Evolutionary conservation across 2,329 filamentous ascomycete species (phyloP).

Genomic region (Exophiala phaeomuriformis): DNA sequence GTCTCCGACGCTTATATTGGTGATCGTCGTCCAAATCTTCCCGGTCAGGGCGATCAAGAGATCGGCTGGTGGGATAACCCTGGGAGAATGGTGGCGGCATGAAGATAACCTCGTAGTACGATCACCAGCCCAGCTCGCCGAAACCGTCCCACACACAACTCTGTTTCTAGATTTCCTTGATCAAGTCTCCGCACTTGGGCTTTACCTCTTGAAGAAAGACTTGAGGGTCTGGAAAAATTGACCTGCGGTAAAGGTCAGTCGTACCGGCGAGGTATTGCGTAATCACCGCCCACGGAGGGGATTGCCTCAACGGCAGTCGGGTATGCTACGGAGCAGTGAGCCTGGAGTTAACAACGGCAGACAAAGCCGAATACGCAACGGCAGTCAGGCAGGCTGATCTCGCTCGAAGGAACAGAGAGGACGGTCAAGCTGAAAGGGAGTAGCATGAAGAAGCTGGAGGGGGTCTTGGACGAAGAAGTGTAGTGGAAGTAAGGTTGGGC

Average conservation of each 20-base stretch:
- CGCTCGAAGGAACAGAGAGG: background rate
- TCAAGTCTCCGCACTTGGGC: background rate
- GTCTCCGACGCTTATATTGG: slow-evolving; percentile 18
- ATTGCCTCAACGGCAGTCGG: background rate
- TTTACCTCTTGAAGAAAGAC: background rate
- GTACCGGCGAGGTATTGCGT: background rate
- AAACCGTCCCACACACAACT: background rate
- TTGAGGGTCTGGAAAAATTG: background rate
- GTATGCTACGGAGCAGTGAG: background rate
- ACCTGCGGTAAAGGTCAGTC: background rate
- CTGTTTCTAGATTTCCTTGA: background rate
- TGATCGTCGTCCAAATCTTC: slow-evolving; percentile 12
- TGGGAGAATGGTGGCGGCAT: slow-evolving; percentile 16
- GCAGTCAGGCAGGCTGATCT: background rate
- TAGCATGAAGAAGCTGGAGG: background rate
- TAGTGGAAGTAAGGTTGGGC: slow-evolving; percentile 23
- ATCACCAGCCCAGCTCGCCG: background rate
- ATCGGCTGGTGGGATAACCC: slow-evolving; percentile 10
- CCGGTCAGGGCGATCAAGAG: slow-evolving; percentile 15
- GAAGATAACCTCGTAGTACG: slow-evolving; percentile 9
- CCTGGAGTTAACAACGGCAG: slow-evolving; percentile 2
- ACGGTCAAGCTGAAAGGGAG: background rate
- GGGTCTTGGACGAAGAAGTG: slow-evolving; percentile 3
- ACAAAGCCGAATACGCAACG: background rate
- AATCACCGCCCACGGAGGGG: background rate